These are phyloP conservation scores for Neospora caninum DNA, from an alignment of 169 alveolate genomes.

Conservation along the genomic window DNA sequence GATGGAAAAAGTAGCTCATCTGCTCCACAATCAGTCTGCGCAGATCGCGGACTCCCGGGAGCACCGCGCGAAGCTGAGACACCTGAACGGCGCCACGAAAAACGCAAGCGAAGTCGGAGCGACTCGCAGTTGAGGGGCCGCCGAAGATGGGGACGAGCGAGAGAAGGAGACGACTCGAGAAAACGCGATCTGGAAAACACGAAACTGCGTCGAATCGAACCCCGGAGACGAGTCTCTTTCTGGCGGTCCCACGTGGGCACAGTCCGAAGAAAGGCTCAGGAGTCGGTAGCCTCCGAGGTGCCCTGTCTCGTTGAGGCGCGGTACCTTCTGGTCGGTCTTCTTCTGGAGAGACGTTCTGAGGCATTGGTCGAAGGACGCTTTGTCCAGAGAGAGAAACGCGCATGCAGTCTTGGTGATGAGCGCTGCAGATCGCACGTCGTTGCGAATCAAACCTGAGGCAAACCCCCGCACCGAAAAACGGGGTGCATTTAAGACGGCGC, in stretches of 20 bases:
- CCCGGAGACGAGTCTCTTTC: no score
- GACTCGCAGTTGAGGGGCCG: no score
- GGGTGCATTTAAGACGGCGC: no score
- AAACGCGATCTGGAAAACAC: no score
- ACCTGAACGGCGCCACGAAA: background rate
- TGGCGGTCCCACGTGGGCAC: no score
- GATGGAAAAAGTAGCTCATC: constrained; percentile 49
- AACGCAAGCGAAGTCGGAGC: no score
- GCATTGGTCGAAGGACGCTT: constrained; percentile 57
- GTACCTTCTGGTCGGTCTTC: constrained; percentile 59
- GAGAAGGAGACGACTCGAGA: no score
- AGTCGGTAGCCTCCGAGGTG: no score
- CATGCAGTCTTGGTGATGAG: constrained; percentile 54
- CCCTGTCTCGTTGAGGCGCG: background rate
- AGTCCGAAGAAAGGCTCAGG: no score
- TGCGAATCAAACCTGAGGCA: constrained; percentile 52
- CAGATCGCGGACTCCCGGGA: constrained; percentile 57
- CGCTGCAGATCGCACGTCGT: constrained; percentile 66
- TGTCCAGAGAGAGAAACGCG: constrained; percentile 41
- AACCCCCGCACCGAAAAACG: no score
- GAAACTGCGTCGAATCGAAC: no score
- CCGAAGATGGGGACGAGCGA: no score
- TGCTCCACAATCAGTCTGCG: constrained; percentile 64
- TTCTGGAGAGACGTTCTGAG: constrained; percentile 39
- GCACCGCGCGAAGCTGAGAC: constrained; percentile 40